Evolutionary conservation across 176 grass and related monocot genomes (phyloP).

Genomic region (Oryza rufipogon): DNA sequence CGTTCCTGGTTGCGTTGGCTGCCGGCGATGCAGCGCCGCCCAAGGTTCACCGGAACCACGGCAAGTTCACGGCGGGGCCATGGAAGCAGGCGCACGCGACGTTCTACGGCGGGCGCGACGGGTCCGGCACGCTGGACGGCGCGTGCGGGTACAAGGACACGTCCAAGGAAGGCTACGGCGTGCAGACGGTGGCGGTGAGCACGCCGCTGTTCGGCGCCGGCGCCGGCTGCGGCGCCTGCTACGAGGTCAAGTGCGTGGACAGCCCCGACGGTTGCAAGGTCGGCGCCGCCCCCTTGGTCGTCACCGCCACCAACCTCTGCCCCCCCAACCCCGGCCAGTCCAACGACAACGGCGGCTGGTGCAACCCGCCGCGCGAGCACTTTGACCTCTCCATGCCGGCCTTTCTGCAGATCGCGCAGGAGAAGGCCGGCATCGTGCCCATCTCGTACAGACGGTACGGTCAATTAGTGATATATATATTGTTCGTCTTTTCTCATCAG

Average conservation of each 20-base stretch:
- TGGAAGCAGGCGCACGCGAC: conserved; percentile 73
- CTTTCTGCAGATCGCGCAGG: conserved; percentile 70
- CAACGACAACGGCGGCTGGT: conserved; percentile 61
- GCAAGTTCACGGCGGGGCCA: conserved; percentile 45
- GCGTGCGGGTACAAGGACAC: conserved; percentile 81
- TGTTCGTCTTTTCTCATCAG: too few relatives aligned
- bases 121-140: conserved; percentile 57
- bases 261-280: conserved; percentile 61
- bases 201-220: conserved; percentile 57
- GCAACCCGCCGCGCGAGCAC: conserved; percentile 77
- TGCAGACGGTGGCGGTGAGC: conserved; percentile 85
- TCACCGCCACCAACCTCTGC: conserved; percentile 70
- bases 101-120: conserved; percentile 72
- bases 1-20: not conserved
- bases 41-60: conserved; percentile 56
- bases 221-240: conserved; percentile 72
- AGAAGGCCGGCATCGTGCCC: conserved; percentile 76
- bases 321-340: conserved; percentile 48
- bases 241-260: conserved; percentile 71
- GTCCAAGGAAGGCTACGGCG: conserved; percentile 67
- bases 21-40: not conserved
- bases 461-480: too few relatives aligned
- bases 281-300: conserved; percentile 30
- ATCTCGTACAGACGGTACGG: conserved; percentile 47
- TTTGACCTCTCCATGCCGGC: conserved; percentile 74